Conservation (phyloP, 169 alveolate species). For the Plasmodium sp. region DNA sequence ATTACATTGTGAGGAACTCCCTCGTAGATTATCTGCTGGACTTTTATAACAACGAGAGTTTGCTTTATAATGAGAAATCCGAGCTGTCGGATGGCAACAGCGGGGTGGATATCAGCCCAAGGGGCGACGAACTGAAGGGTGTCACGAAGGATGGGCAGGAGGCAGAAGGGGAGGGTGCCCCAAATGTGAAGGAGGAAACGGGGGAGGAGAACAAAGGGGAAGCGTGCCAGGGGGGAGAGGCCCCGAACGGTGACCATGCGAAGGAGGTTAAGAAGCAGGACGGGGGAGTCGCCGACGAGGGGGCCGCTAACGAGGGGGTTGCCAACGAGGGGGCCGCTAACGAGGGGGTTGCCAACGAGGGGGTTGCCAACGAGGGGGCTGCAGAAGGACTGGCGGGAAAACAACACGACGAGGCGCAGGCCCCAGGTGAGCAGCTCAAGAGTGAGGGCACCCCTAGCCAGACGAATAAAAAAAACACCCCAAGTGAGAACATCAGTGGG, state of each 20-base stretch:
- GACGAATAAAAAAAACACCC: not conserved
- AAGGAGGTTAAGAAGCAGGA: not conserved
- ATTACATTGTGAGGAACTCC: constrained; percentile 38
- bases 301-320: not conserved
- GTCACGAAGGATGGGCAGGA: not conserved
- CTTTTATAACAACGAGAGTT: constrained; percentile 32
- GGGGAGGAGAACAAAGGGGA: not conserved
- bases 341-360: no score
- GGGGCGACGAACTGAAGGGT: not conserved
- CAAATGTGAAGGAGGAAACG: not conserved
- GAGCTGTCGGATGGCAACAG: not conserved
- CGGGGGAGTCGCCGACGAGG: not conserved
- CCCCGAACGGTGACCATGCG: not conserved
- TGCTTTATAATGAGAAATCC: constrained; percentile 9
- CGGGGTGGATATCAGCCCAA: not conserved
- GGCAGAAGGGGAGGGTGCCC: not conserved
- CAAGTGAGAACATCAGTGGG: not conserved
- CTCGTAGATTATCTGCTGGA: constrained; percentile 16
- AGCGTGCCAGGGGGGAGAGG: not conserved
- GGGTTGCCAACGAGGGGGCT: not conserved
- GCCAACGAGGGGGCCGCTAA: not conserved
- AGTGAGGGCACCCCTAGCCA: not conserved
- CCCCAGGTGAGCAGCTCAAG: not conserved
- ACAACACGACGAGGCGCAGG: not conserved
- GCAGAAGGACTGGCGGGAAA: not conserved